A percentile compares a stretch with the other conserved stretches of the same genome.
These are phyloP conservation scores for Entrophospora sp. DNA, from an alignment of 192 early-diverging fungal species.

Conservation along the genomic window DNA sequence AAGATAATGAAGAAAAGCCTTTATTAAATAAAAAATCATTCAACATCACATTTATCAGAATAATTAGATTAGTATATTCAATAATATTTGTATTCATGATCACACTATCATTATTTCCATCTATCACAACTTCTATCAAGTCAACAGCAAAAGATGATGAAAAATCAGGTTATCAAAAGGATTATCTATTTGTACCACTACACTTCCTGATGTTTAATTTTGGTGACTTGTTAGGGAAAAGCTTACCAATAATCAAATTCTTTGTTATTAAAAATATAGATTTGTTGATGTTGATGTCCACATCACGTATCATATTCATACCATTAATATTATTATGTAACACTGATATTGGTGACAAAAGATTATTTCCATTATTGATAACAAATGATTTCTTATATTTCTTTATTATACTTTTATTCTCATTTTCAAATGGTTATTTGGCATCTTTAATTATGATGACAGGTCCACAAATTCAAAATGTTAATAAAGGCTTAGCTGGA, in stretches of 20 bases:
- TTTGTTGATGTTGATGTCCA: constrained; percentile 35
- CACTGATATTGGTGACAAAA: constrained; percentile 30
- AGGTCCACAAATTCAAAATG: constrained; percentile 30
- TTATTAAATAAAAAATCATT: too few relatives aligned
- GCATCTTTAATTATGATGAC: constrained; percentile 56
- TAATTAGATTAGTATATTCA: background rate
- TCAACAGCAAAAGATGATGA: constrained; percentile 24
- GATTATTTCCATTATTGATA: constrained; percentile 31
- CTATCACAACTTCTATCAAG: constrained; percentile 56
- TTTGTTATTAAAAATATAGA: constrained; percentile 40
- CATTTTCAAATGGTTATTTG: constrained; percentile 59
- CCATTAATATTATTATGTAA: constrained; percentile 65
- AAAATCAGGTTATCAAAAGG: constrained; percentile 27
- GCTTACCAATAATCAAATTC: constrained; percentile 38
- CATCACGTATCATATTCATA: constrained; percentile 47
- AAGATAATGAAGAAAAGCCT: too few relatives aligned
- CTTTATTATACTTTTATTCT: constrained; percentile 43
- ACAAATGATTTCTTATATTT: constrained; percentile 39
- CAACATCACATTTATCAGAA: constrained; percentile 17
- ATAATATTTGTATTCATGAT: constrained; percentile 26
- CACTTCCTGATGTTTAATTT: constrained; percentile 66
- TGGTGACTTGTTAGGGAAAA: constrained; percentile 63
- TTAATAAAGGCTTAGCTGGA: constrained; percentile 47
- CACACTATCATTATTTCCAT: constrained; percentile 67
- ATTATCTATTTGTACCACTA: constrained; percentile 52